Evolutionary conservation across 2,329 filamentous ascomycete species (phyloP), one percentile per base, ranked within the genome.

Genomic region (Ceratocystiopsis brevicomis): DNA sequence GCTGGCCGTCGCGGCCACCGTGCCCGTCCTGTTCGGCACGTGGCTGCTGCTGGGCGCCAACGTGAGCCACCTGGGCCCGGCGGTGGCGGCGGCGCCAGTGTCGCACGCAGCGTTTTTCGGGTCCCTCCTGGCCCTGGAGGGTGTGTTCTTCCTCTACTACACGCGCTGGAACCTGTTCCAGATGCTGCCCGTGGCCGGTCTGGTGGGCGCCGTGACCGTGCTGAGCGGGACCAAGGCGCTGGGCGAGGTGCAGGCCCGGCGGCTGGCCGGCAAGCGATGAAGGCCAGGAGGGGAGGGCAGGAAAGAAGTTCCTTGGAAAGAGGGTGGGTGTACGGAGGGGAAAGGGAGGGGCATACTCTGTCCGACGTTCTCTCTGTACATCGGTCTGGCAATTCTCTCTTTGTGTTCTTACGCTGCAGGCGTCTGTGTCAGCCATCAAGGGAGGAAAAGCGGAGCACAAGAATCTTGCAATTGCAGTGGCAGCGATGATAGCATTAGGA

Each of bases 141-240:
- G 73, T 15, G 77, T 94, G 45, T 95, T 98, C 64, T 88, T 90
- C 66, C 64, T 94, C 51, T 98, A 98, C 70, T 96, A 96, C 63
- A 80, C 73, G 43, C 75, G 65, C 56, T 95, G 88, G 87, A 94
- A 79, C 56, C 68, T 98, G 39, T 94, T 96, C 69, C 80, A 94
- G 66, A 76, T 76, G 14, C 67, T 98, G 41, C 87, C 86, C 5
- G 77, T 76, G 21, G 76, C 80, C 43, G 68, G 68, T 33, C 62
- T 77, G 38, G 72, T 90, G 30, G 76, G 78, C 15, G 61, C 71
- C 21, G 72, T 86, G 44, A 75, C 83, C 12, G 84, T 93, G 57
- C 61, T 96, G 49, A 94, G 84, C 57, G 90, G 90, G 45, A 86
- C 80, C 57, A 79, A 86, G 60, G 90, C 90, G 6, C 66, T 98